phyloP scores from a whole-genome alignment of 2,329 filamentous ascomycete genomes.

The Aspergillus versicolor region DNA sequence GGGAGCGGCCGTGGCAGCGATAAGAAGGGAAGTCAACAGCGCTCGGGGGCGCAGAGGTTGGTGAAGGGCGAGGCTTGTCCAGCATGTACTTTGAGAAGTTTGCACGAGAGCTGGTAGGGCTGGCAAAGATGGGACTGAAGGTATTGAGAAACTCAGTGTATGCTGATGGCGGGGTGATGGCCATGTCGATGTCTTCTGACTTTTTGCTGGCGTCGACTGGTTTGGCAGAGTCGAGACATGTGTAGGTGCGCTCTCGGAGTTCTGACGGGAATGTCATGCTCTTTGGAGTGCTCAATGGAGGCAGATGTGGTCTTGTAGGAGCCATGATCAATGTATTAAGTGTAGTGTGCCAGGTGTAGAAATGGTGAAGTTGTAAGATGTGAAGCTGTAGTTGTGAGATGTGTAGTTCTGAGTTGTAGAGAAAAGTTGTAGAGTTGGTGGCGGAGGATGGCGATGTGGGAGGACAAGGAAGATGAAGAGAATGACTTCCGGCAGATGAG shows the following conservation, averaged over 20 bases:
- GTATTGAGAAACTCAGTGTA: slow-evolving; percentile 91
- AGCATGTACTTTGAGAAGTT: slow-evolving; percentile 48
- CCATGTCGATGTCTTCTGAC: slow-evolving; percentile 67
- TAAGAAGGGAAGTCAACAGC: slow-evolving; percentile 42
- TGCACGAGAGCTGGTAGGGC: slow-evolving; percentile 60
- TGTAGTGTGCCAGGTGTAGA: too few relatives aligned
- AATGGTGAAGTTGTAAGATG: too few relatives aligned
- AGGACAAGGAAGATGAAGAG: too few relatives aligned
- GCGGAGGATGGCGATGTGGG: too few relatives aligned
- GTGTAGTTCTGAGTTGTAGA: too few relatives aligned
- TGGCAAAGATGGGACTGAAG: slow-evolving; percentile 69
- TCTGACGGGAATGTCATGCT: slow-evolving; percentile 51
- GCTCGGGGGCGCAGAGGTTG: slow-evolving; percentile 35
- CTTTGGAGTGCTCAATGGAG: slow-evolving; percentile 43
- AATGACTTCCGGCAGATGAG: neutral
- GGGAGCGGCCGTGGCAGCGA: slow-evolving; percentile 37
- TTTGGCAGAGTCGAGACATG: slow-evolving; percentile 65
- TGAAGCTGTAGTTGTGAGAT: too few relatives aligned
- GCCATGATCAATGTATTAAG: slow-evolving; percentile 17
- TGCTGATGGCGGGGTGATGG: slow-evolving; percentile 82
- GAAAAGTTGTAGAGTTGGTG: too few relatives aligned
- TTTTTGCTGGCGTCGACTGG: slow-evolving; percentile 35
- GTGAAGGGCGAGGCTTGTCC: slow-evolving; percentile 31
- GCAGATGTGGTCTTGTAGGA: slow-evolving; percentile 33
- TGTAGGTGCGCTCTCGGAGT: slow-evolving; percentile 57